Evolutionary conservation across 768 basidiomycete species (phyloP).

Genomic region (Lactifluus subvellereus): DNA sequence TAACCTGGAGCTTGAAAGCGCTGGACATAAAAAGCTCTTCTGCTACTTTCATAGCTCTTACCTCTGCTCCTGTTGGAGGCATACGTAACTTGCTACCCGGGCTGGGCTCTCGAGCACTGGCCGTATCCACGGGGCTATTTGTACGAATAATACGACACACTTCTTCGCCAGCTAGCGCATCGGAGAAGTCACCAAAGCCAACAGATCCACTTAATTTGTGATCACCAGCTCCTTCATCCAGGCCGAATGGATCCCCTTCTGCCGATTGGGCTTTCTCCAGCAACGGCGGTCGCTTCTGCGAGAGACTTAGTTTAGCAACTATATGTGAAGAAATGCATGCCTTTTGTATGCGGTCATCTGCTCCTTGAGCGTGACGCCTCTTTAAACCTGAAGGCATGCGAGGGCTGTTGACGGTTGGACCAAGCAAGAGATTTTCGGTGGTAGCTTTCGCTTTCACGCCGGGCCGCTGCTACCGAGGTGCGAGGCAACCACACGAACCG

Average conservation of each 20-base stretch:
- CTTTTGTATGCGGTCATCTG: neutral
- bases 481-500: too few relatives aligned
- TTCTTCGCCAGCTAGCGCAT: neutral
- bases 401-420: neutral
- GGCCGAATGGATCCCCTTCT: neutral
- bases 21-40: conserved; percentile 68
- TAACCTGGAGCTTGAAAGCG: conserved; percentile 80
- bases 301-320: neutral
- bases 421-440: neutral
- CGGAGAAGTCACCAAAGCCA: neutral
- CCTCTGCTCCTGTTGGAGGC: conserved; percentile 64
- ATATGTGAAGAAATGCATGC: neutral
- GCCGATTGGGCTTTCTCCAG: neutral
- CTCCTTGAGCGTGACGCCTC: neutral
- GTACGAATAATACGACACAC: neutral
- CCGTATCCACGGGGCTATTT: neutral
- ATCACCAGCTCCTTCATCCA: neutral
- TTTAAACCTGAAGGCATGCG: conserved; percentile 11
- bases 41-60: conserved; percentile 67
- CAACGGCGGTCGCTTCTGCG: neutral
- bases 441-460: neutral
- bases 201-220: neutral
- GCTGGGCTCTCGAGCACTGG: neutral
- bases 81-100: conserved; percentile 31
- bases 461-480: neutral